phyloP scores from a whole-genome alignment of 202 grass and related monocot species.

The Digitaria exilis region DNA sequence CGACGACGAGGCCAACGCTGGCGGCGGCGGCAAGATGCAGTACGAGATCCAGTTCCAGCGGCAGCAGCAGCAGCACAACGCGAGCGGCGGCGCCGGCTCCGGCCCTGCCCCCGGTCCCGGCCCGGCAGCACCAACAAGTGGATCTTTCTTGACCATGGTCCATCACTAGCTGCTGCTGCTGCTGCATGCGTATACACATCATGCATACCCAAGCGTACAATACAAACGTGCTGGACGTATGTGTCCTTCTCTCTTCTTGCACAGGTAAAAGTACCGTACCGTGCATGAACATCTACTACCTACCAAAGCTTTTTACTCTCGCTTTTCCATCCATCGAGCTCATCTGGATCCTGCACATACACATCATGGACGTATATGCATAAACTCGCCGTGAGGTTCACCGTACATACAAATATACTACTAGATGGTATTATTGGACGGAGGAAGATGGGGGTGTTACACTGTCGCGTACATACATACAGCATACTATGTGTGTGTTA shows the following conservation, averaged over 20 bases:
- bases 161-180: constrained; percentile 30
- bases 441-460: background rate
- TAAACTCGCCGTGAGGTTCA: constrained; percentile 38
- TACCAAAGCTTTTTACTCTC: background rate
- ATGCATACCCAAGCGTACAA: constrained; percentile 2
- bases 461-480: constrained; percentile 24
- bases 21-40: constrained; percentile 35
- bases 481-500: background rate
- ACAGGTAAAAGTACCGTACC: constrained; percentile 10
- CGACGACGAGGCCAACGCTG: constrained; percentile 25
- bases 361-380: constrained; percentile 24
- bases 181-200: background rate
- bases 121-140: constrained; percentile 51
- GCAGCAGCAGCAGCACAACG: constrained; percentile 44
- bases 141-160: constrained; percentile 83
- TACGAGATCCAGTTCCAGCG: constrained; percentile 80
- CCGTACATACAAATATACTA: constrained; percentile 34
- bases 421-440: background rate
- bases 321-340: background rate
- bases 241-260: background rate
- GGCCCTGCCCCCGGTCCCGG: constrained; percentile 9
- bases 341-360: constrained; percentile 25
- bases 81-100: constrained; percentile 21
- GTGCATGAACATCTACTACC: background rate
- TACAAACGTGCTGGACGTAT: background rate